Evolutionary conservation across 2,329 filamentous ascomycete genomes (phyloP), one percentile per base, ranked within the genome.

Genomic region (Elsinoe arachidis): DNA sequence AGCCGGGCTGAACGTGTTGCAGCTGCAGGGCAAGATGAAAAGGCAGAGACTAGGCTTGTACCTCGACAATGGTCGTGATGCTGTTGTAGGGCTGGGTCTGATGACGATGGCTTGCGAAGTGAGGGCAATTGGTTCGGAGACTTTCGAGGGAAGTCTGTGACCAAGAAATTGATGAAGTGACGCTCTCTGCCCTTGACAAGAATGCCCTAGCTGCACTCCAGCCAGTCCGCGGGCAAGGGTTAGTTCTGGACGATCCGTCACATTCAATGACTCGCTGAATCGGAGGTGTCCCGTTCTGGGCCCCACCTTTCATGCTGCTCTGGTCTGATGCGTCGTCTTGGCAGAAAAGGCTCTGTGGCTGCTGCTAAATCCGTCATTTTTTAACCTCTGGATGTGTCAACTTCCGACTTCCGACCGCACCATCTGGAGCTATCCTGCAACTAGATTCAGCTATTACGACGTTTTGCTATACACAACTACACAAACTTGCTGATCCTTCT

Each of bases 361-460:
- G 46, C 46, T 51, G 12, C 46, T 51, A 51, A 51, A 51, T 51
- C 30, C 30, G 46, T 35, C 41, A 30, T 12, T 11, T 46, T 46
- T 46, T 26, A 30, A 21, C 19, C 6, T 26, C 46, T 35, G 46
- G 46, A 35, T 17, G 46, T 34, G 46, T 34, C 26, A 51, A 35
- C 7, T 35, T 26, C 46, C 46, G 46, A 51, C 46, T 26, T 35
- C 46, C 46, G 46, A 51, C 46, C 17, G 46, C 46, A 51, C 46
- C 46, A 35, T 51, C 34, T 30, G 15, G 34, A 30, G 46, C 46
- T 51, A 51, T 35, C 6, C 30, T 35, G 46, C 46, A 51, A 30
- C 46, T 51, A 51, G 46, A 35, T 34, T 35, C 26, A 35, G 33
- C 46, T 51, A 51, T 51, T 35, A 34, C 46, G 34, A 23, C 30